Percentiles rank a stretch among this genome's conserved stretches.
These are phyloP conservation scores for Komagataea norvegica DNA, from an alignment of 1,139 yeast genomes.

Conservation along the genomic window DNA sequence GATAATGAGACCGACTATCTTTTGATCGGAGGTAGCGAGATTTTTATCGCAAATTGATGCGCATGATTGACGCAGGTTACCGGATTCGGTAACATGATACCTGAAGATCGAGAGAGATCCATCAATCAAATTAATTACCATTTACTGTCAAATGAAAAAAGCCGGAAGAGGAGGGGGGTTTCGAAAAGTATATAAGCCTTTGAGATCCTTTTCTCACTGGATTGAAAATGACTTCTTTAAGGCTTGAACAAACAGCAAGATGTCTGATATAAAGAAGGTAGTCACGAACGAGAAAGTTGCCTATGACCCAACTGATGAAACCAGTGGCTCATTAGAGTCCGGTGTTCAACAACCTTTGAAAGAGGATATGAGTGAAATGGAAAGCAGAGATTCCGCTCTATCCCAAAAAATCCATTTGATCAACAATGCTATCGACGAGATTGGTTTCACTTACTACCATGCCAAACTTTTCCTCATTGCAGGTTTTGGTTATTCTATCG, in stretches of 20 bases:
- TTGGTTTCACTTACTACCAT: slow-evolving; percentile 49
- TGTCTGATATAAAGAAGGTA: background rate
- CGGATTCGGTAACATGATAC: too few relatives aligned
- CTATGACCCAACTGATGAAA: background rate
- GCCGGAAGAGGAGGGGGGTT: too few relatives aligned
- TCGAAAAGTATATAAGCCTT: too few relatives aligned
- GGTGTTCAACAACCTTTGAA: background rate
- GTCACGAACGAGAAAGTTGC: background rate
- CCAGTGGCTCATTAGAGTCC: slow-evolving; percentile 1
- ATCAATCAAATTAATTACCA: too few relatives aligned
- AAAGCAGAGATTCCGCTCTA: slow-evolving; percentile 29
- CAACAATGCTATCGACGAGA: slow-evolving; percentile 46
- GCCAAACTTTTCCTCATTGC: slow-evolving; percentile 41
- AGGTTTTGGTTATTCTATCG: slow-evolving; percentile 55
- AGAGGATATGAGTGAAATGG: slow-evolving; percentile 10
- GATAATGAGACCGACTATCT: too few relatives aligned
- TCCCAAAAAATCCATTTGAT: slow-evolving; percentile 36
- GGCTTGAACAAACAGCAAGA: background rate
- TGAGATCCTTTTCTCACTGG: background rate
- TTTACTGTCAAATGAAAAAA: background rate
- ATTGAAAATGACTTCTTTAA: background rate
- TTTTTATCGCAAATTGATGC: too few relatives aligned
- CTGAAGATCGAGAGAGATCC: too few relatives aligned
- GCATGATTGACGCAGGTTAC: too few relatives aligned
- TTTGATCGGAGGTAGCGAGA: too few relatives aligned